Evolutionary conservation across 2,329 filamentous ascomycete species (phyloP).

Genomic region (Hypoxylon sp.): DNA sequence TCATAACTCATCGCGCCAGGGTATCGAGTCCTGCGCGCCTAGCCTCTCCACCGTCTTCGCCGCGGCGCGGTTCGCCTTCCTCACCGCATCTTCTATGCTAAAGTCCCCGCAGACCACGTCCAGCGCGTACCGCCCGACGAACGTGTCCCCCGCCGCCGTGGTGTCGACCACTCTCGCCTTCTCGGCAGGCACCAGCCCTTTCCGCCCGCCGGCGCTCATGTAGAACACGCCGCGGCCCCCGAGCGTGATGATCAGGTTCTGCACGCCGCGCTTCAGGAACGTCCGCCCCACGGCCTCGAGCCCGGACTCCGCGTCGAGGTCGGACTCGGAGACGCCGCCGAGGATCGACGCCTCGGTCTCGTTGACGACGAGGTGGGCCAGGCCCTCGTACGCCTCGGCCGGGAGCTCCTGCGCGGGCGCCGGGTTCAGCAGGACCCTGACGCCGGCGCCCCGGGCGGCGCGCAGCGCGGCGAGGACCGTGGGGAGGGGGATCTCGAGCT

Average conservation of each 20-base stretch:
- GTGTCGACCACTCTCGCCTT: constrained; percentile 88
- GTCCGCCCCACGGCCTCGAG: constrained; percentile 62
- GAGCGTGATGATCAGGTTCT: constrained; percentile 85
- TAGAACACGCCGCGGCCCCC: constrained; percentile 84
- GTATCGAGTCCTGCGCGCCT: constrained; percentile 76
- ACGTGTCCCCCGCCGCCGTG: constrained; percentile 93
- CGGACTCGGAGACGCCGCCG: constrained; percentile 64
- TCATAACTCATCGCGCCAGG: constrained; percentile 67
- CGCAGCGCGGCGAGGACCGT: constrained; percentile 73
- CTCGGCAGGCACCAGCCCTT: constrained; percentile 69
- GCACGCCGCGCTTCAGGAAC: constrained; percentile 78
- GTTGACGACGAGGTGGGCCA: constrained; percentile 88
- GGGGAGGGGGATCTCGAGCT: constrained; percentile 79
- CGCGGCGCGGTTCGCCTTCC: constrained; percentile 71
- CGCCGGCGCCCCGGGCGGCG: constrained; percentile 60
- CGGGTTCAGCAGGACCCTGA: constrained; percentile 84
- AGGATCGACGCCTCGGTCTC: constrained; percentile 88
- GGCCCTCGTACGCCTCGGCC: constrained; percentile 70
- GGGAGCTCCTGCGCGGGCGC: constrained; percentile 81
- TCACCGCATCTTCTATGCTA: constrained; percentile 70
- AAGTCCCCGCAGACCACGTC: constrained; percentile 69
- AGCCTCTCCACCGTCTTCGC: constrained; percentile 73
- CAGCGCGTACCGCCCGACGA: constrained; percentile 88
- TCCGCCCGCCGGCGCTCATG: constrained; percentile 59
- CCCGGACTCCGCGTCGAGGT: constrained; percentile 62